Percentiles rank a stretch among this genome's conserved stretches.
These are phyloP conservation scores for Heliamphora exappendiculata DNA, from an alignment of 148 eudicot species.

Conservation along the genomic window DNA sequence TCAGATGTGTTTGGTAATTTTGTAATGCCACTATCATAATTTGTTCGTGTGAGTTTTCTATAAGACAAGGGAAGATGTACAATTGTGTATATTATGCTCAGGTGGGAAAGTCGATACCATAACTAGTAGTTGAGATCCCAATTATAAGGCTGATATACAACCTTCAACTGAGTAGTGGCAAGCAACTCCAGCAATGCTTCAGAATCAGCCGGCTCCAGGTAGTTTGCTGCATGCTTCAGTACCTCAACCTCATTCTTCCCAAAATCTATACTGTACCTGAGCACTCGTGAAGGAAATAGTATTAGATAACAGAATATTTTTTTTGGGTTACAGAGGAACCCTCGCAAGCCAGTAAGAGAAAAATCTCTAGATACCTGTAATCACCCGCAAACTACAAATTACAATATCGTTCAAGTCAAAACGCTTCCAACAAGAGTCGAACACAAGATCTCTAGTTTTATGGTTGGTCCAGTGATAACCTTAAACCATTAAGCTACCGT, in stretches of 20 bases:
- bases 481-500: no score
- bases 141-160: conserved; percentile 39
- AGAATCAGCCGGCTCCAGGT: conserved; percentile 26
- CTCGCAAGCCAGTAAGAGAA: no score
- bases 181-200: conserved; percentile 39
- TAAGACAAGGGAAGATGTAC: conserved; percentile 8
- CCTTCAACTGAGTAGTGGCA: conserved; percentile 36
- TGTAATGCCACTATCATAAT: neutral
- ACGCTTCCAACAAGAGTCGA: no score
- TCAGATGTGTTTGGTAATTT: neutral
- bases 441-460: no score
- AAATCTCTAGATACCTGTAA: no score
- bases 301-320: neutral
- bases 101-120: neutral
- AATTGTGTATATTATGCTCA: neutral
- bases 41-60: neutral
- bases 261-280: conserved; percentile 46
- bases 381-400: no score
- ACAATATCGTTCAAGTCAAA: no score
- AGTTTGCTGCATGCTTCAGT: conserved; percentile 46
- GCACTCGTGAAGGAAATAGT: neutral
- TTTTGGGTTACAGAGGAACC: no score
- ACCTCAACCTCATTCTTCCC: conserved; percentile 48
- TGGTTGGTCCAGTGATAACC: no score
- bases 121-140: conserved; percentile 38